phyloP scores from a whole-genome alignment of 2,329 filamentous ascomycete genomes.

The Ascochyta pisi region DNA sequence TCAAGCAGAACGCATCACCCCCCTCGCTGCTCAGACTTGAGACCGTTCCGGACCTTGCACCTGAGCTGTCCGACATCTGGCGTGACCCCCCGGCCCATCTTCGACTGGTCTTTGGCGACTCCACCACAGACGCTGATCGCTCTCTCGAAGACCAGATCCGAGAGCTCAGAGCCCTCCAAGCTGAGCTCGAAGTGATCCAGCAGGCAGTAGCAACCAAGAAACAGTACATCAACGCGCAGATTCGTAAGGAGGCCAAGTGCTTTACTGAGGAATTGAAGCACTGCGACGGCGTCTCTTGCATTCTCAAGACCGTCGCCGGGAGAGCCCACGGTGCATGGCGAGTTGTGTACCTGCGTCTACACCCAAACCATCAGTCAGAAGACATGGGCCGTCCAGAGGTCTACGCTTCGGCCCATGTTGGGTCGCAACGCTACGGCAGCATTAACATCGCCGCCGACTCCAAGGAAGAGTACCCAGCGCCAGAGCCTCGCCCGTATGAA shows the following conservation, averaged over 20 bases:
- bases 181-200: conserved; percentile 48
- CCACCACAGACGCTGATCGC: conserved; percentile 13
- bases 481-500: conserved; percentile 23
- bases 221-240: conserved; percentile 40
- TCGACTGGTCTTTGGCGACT: conserved; percentile 33
- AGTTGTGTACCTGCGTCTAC: conserved; percentile 39
- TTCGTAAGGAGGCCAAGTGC: conserved; percentile 38
- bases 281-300: conserved; percentile 54
- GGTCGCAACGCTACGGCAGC: conserved; percentile 27
- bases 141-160: conserved; percentile 51
- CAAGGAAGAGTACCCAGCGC: conserved; percentile 9
- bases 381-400: conserved; percentile 37
- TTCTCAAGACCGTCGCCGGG: conserved; percentile 49
- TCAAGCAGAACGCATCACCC: conserved; percentile 47
- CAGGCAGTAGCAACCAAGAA: conserved; percentile 47
- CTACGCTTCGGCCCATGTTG: conserved; percentile 28
- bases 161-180: conserved; percentile 50
- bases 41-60: conserved; percentile 38
- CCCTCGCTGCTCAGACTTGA: conserved; percentile 48
- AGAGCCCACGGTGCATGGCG: conserved; percentile 46
- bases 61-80: conserved; percentile 44
- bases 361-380: conserved; percentile 27
- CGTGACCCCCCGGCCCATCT: conserved; percentile 46
- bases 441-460: conserved; percentile 18
- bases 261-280: conserved; percentile 50